Evolutionary conservation across 306 rosid genomes (phyloP).

Genomic region (Cicer chorassanicum): DNA sequence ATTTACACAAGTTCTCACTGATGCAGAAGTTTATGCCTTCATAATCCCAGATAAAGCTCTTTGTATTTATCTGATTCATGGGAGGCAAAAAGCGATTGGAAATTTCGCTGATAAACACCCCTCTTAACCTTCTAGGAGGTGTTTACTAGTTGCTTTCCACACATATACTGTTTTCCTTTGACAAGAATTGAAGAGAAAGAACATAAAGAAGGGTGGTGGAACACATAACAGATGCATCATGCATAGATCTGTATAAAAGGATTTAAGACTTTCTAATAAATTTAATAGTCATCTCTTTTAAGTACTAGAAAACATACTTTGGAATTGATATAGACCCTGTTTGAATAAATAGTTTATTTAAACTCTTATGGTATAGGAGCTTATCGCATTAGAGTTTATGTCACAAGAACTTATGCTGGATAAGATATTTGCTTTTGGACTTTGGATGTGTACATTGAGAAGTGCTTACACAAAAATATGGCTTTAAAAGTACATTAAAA

Average conservation of each 20-base stretch:
- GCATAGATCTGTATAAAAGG: not conserved
- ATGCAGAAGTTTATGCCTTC: constrained; percentile 47
- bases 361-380: too few relatives aligned
- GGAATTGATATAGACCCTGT: not conserved
- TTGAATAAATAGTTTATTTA: not conserved
- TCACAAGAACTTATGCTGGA: too few relatives aligned
- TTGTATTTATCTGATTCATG: constrained; percentile 57
- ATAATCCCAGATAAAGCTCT: constrained; percentile 55
- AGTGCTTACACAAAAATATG: too few relatives aligned
- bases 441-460: too few relatives aligned
- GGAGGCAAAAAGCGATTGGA: constrained; percentile 50
- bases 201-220: not conserved
- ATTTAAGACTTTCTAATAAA: constrained; percentile 18
- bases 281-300: not conserved
- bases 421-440: too few relatives aligned
- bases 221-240: not conserved
- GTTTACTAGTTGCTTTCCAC: constrained; percentile 53
- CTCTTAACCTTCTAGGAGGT: constrained; percentile 44
- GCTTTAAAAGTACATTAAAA: too few relatives aligned
- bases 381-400: too few relatives aligned
- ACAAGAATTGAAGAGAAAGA: constrained; percentile 16
- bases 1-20: constrained; percentile 3
- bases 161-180: constrained; percentile 32
- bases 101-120: constrained; percentile 45
- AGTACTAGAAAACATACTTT: not conserved